Evolutionary conservation across 495 filamentous ascomycete species (phyloP).

Genomic region (Podospora australis): DNA sequence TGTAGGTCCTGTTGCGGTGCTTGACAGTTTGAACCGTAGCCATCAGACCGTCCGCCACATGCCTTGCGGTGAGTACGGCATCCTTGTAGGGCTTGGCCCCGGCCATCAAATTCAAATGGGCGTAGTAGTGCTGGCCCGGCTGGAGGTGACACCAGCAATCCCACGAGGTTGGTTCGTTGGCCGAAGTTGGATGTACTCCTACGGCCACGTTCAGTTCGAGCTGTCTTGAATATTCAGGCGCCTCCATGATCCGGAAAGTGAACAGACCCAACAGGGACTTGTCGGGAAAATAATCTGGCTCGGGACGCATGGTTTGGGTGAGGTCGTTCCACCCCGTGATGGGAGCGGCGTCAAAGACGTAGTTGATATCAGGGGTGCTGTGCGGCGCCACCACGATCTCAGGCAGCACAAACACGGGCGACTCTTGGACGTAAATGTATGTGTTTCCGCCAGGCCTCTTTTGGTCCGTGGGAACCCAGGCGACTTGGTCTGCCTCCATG

Average conservation of each 20-base stretch:
- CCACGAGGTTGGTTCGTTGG: background rate
- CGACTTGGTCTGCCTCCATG: background rate
- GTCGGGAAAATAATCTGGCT: background rate
- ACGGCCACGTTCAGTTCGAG: background rate
- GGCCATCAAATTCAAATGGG: background rate
- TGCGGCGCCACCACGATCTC: background rate
- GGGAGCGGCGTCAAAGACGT: background rate
- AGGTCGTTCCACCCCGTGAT: background rate
- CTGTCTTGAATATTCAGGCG: background rate
- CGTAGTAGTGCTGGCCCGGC: background rate
- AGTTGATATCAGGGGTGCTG: background rate
- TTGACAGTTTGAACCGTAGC: background rate
- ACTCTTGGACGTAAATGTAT: background rate
- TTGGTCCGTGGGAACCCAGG: background rate
- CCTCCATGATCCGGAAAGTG: background rate
- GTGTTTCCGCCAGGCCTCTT: background rate
- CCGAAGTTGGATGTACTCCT: background rate
- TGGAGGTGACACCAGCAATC: background rate
- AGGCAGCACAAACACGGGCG: background rate
- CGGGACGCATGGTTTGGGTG: too few relatives aligned
- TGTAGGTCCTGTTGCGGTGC: background rate
- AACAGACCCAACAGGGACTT: background rate
- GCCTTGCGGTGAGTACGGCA: background rate
- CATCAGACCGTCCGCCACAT: background rate
- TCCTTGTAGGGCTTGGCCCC: background rate